Evolutionary conservation across 2,329 filamentous ascomycete species (phyloP), one percentile per base, ranked within the genome.

Genomic region (Orbilia quercus): DNA sequence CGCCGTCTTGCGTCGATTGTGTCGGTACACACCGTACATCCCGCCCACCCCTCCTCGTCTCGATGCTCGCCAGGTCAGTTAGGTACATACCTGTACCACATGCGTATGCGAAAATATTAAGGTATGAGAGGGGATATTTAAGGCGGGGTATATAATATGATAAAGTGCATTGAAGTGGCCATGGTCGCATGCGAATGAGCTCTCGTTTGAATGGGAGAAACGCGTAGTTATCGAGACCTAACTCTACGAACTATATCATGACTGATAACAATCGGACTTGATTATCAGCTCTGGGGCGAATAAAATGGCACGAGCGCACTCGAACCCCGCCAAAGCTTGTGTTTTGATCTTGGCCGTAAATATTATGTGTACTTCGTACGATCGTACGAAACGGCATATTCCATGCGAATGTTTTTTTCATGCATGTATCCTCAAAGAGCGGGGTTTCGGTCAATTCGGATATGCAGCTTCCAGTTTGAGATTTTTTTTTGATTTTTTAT

Each of bases 1-100:
- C 65, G 65, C 31, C 57, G 48, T 48, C 23, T 55, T 55, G 36
- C 47, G 44, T 51, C 31, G 14, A n/a, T 22, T 51, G 11, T 28
- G 36, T 12, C 36, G n/a, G 36, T 16, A 16, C 36, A 40, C 3
- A 40, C 36, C 36, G 36, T 12, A 40, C 36, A 16, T 40, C 28
- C 28, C 28, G 28, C 28, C 28, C 28, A 5, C 28, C 28, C 5
- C n/a, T 34, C 12, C 36, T 40, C 36, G 36, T 40, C 36, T 40
- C 36, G 36, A 40, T 7, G 12, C 36, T 4, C 36, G 6, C 28
- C 28, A 31, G 36, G 36, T 4, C 4, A 3, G 5, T 14, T 16
- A n/a, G n/a, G n/a, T n/a, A n/a, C n/a, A n/a, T n/a, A n/a, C n/a
- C n/a, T n/a, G n/a, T n/a, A n/a, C n/a, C n/a, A n/a, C n/a, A n/a